phyloP scores from a whole-genome alignment of 192 early-diverging fungal genomes.

The Glomus cerebriforme region DNA sequence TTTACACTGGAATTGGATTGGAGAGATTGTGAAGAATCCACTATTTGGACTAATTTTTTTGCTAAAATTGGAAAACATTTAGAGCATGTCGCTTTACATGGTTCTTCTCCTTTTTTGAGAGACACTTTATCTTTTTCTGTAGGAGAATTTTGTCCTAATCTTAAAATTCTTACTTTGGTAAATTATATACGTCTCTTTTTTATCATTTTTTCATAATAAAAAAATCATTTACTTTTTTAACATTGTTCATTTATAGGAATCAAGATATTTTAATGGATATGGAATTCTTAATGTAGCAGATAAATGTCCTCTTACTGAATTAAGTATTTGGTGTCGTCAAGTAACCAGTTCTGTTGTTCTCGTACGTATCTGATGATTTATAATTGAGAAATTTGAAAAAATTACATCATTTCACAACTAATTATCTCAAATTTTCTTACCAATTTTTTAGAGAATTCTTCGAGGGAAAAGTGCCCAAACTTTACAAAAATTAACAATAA shows the following conservation, averaged over 20 bases:
- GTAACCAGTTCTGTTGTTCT: not conserved
- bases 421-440: not conserved
- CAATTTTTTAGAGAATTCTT: not conserved
- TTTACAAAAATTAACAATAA: not conserved
- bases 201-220: not conserved
- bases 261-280: slow-evolving; percentile 7
- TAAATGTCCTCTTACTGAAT: slow-evolving; percentile 1
- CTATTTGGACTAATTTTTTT: not conserved
- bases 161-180: not conserved
- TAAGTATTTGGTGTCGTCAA: slow-evolving; percentile 8
- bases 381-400: not conserved
- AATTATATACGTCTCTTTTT: not conserved
- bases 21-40: not conserved
- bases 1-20: slow-evolving; percentile 10
- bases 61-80: slow-evolving; percentile 1
- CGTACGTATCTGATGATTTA: not conserved
- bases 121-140: slow-evolving; percentile 4
- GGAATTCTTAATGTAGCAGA: not conserved
- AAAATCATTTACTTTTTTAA: not conserved
- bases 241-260: not conserved
- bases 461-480: not conserved
- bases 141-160: not conserved
- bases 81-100: not conserved
- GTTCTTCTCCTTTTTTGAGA: not conserved
- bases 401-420: too few species aligned